Conservation (phyloP, 495 filamentous ascomycete species). For the Tetracladium setigerum region DNA sequence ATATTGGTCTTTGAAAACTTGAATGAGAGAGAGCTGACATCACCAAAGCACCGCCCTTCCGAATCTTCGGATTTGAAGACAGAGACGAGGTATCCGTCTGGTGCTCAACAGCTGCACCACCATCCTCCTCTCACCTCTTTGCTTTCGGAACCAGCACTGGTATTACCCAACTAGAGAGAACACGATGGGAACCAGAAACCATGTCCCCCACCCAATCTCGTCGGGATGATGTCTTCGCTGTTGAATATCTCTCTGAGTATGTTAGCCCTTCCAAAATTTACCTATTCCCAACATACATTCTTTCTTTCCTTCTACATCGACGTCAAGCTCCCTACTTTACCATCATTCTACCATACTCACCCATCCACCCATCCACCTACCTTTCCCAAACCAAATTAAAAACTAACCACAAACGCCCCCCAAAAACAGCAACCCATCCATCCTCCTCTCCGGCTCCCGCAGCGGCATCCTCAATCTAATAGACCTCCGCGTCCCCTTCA, state of each 20-base stretch:
- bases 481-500: slow-evolving; percentile 12
- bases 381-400: not conserved
- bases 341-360: no score
- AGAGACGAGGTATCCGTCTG: slow-evolving; percentile 4
- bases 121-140: slow-evolving; percentile 11
- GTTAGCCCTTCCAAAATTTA: not conserved
- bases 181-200: slow-evolving; percentile 4
- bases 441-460: slow-evolving; percentile 18
- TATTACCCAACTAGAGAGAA: slow-evolving; percentile 11
- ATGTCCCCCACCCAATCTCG: not conserved
- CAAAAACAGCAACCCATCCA: not conserved
- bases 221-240: slow-evolving; percentile 15
- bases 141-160: slow-evolving; percentile 15
- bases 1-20: not conserved
- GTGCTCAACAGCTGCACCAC: slow-evolving; percentile 10
- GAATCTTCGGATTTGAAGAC: slow-evolving; percentile 1
- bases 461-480: slow-evolving; percentile 13
- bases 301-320: no score
- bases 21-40: not conserved
- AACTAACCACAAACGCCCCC: not conserved
- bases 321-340: no score
- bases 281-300: no score
- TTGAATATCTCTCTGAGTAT: slow-evolving; percentile 11
- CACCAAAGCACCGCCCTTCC: not conserved
- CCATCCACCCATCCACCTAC: no score